Evolutionary conservation across 148 eudicot genomes (phyloP).

Genomic region (Cornus florida): DNA sequence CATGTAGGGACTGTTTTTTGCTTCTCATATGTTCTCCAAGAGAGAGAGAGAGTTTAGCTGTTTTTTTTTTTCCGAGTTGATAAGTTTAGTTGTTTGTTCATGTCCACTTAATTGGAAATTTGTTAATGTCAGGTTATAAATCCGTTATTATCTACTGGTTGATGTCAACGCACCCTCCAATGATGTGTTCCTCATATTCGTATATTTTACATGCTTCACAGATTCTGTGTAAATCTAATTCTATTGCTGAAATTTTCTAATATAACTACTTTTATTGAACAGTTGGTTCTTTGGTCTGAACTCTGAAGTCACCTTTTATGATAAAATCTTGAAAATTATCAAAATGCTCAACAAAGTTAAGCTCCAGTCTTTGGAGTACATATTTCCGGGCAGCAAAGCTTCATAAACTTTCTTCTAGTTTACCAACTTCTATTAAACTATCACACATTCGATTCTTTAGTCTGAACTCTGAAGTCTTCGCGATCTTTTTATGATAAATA

Average conservation of each 20-base stretch:
- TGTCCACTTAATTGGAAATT: background rate
- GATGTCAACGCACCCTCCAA: background rate
- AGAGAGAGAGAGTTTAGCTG: background rate
- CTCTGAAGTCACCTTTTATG: background rate
- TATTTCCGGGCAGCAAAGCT: background rate
- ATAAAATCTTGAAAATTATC: slow-evolving; percentile 1
- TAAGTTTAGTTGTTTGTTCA: background rate
- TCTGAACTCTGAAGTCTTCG: too few relatives aligned
- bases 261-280: background rate
- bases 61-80: too few relatives aligned
- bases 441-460: too few relatives aligned
- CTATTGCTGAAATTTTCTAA: background rate
- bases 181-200: background rate
- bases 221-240: background rate
- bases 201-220: background rate
- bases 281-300: background rate
- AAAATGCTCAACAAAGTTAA: background rate
- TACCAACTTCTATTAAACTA: too few relatives aligned
- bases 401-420: background rate
- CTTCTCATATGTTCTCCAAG: background rate
- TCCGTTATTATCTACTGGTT: background rate
- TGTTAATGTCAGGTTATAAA: background rate
- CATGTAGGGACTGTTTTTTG: background rate
- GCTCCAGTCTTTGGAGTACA: background rate
- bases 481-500: background rate